Evolutionary conservation across 2,329 filamentous ascomycete genomes (phyloP), one percentile per base, ranked within the genome.

Genomic region (Malbranchea zuffiana): DNA sequence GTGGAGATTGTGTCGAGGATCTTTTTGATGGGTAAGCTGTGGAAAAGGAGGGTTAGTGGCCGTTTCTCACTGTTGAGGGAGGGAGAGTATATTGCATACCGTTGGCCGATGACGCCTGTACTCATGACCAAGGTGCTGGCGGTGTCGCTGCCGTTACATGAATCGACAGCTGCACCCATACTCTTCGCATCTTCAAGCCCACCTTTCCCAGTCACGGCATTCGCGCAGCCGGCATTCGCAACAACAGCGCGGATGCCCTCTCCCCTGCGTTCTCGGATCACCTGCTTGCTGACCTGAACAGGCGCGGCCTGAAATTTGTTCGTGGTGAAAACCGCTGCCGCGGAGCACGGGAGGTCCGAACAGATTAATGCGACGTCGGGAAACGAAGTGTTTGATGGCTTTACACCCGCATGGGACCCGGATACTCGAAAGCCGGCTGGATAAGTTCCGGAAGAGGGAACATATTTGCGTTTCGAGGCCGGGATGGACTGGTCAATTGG

Each of bases 301-400:
- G 90, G 90, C 7, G 90, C 90, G 12, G 90, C 90, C 62, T 95
- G 87, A 65, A 98, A 98, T 61, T 88, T 87, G 67, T 98, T 98
- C 61, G 86, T 92, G 37, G 90, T 98, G 66, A 96, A 95, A 30
- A 96, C 87, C 5, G 86, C 90, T 0, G 87, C 85, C 6, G 81
- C 87, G 5, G 83, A 73, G 60, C 86, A 95, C 37, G 87, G 85
- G 35, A 71, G 71, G 51, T 94, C 84, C 5, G 90, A 96, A 12
- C 80, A 78, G 46, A 98, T 73, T 47, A 98, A 72, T 23, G 87
- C 85, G 33, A 98, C 73, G 58, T 98, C 90, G 20, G 88, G 86
- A 61, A 87, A 87, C 45, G 75, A 82, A 34, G 82, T 94, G 64
- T 96, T 96, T 47, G 79, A 79, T 10, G 86, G 76, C 67, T 98